Evolutionary conservation across 805 yeast genomes (phyloP), one percentile per base, ranked within the genome.

Genomic region (baker's yeast (Saccharomyces cerevisiae)): DNA sequence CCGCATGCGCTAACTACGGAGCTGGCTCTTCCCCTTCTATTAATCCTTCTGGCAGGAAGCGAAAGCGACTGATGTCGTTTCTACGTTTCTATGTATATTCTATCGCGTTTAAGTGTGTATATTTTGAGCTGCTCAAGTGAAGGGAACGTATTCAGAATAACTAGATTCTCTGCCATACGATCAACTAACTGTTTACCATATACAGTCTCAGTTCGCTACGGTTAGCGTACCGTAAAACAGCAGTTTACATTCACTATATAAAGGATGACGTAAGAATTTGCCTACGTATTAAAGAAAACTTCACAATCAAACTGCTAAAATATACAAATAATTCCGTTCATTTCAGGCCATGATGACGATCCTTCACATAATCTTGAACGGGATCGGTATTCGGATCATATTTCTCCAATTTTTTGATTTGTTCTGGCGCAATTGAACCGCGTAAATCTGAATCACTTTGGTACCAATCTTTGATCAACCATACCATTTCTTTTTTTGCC

Each of bases 391-490:
- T 78, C 46, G 76, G 58, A 5, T 76, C 65, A 63, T 83, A 84
- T 29, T 68, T 73, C 1, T 67, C 62, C 62, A 82, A 64, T 41
- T 69, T 68, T 17, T 71, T 68, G 14, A 82, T 72, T 47, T 72
- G 69, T 41, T 77, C 80, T 49, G 67, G 65, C 1, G 80, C 63
- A 48, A 83, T 74, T 11, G 77, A 70, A 56, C 80, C 85, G 61
- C 85, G 72, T 57, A 85, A 70, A 59, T 75, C 78, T 61, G 81
- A 77, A 61, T 85, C 89, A 41, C 74, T 74, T 41, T 74, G 68
- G 67, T 81, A 84, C 91, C 91, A 85, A n/a, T 63, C 71, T 61
- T 82, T 74, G 54, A 85, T 79, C 66, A 85, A 73, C 65, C 79
- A 79, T 10, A 75, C 68, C 82, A 85, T 80, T 63, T 85, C 89